Conservation (phyloP, 768 basidiomycete species). For the Tylopilus plumbeoviolaceoides region DNA sequence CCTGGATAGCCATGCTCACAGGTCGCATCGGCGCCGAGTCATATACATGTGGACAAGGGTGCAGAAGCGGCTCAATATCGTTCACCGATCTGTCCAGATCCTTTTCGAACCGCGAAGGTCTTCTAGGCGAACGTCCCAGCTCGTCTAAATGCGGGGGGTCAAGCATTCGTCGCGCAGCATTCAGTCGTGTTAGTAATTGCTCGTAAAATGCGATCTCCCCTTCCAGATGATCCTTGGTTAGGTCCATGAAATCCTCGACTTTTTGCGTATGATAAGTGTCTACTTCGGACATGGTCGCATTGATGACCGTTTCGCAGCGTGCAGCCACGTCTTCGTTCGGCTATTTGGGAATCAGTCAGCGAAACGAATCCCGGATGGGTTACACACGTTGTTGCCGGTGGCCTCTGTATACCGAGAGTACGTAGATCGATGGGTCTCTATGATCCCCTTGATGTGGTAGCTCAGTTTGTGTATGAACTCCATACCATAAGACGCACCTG, state of each 20-base stretch:
- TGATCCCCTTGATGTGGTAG: slow-evolving; percentile 45
- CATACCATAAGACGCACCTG: slow-evolving; percentile 39
- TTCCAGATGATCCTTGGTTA: slow-evolving; percentile 68
- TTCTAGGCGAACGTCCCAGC: slow-evolving; percentile 47
- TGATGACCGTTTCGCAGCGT: slow-evolving; percentile 86
- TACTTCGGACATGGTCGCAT: slow-evolving; percentile 87
- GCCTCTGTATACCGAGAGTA: slow-evolving; percentile 62
- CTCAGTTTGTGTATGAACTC: not conserved
- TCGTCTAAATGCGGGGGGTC: slow-evolving; percentile 45
- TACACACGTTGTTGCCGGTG: slow-evolving; percentile 27
- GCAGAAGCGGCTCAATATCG: slow-evolving; percentile 46
- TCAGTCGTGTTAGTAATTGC: slow-evolving; percentile 60
- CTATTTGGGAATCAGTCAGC: slow-evolving; percentile 30
- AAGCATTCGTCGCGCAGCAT: slow-evolving; percentile 51
- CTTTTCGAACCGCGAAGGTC: slow-evolving; percentile 73
- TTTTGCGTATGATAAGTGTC: slow-evolving; percentile 76
- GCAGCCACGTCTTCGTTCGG: slow-evolving; percentile 60
- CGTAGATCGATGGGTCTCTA: slow-evolving; percentile 74
- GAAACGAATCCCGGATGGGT: not conserved
- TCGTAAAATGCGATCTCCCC: slow-evolving; percentile 76
- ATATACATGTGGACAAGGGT: slow-evolving; percentile 77
- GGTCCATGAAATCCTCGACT: slow-evolving; percentile 56
- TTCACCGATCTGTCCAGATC: slow-evolving; percentile 56
- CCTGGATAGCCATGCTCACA: slow-evolving; percentile 70
- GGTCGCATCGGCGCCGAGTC: slow-evolving; percentile 73